A percentile compares a stretch with the other conserved stretches of the same genome.
phyloP scores from a whole-genome alignment of 108 stramenopile genomes.

The Cylindrotheca fusiformis region DNA sequence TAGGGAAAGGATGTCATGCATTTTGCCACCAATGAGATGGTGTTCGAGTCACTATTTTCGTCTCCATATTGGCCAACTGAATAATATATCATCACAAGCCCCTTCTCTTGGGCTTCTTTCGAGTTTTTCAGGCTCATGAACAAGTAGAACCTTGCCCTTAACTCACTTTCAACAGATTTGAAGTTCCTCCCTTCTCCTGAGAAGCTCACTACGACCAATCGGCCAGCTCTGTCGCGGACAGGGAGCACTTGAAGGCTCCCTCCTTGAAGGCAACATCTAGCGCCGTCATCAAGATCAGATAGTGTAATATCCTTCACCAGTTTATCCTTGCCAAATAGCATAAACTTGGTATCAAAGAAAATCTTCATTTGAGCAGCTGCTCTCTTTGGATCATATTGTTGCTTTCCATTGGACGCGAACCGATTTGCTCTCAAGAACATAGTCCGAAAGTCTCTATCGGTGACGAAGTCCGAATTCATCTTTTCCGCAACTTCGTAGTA shows the following conservation, averaged over 20 bases:
- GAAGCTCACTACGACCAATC: slow-evolving; percentile 3
- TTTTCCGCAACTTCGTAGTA: slow-evolving; percentile 13
- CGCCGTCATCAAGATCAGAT: slow-evolving; percentile 5
- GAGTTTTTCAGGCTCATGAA: slow-evolving; percentile 6
- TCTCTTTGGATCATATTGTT: slow-evolving; percentile 6
- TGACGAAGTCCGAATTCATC: slow-evolving; percentile 8
- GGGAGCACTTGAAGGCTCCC: slow-evolving; percentile 10
- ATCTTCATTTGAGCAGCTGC: slow-evolving; percentile 13
- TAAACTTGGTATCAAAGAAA: slow-evolving; percentile 15
- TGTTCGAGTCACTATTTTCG: too few relatives aligned
- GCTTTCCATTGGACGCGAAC: too few relatives aligned
- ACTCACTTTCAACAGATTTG: slow-evolving; percentile 6
- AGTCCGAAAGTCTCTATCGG: slow-evolving; percentile 2
- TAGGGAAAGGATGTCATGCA: too few relatives aligned
- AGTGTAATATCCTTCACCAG: slow-evolving; percentile 7
- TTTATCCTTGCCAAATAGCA: slow-evolving; percentile 11
- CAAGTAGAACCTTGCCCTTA: slow-evolving; percentile 3
- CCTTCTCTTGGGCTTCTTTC: slow-evolving; percentile 1
- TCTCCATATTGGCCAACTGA: neutral
- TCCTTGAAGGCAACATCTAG: neutral
- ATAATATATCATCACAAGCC: neutral
- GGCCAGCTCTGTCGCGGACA: slow-evolving; percentile 7
- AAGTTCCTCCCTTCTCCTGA: slow-evolving; percentile 3
- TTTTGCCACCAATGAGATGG: too few relatives aligned
- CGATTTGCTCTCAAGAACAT: slow-evolving; percentile 24